Conservation (phyloP, 257 asterid species). For the Solanum chmielewskii region DNA sequence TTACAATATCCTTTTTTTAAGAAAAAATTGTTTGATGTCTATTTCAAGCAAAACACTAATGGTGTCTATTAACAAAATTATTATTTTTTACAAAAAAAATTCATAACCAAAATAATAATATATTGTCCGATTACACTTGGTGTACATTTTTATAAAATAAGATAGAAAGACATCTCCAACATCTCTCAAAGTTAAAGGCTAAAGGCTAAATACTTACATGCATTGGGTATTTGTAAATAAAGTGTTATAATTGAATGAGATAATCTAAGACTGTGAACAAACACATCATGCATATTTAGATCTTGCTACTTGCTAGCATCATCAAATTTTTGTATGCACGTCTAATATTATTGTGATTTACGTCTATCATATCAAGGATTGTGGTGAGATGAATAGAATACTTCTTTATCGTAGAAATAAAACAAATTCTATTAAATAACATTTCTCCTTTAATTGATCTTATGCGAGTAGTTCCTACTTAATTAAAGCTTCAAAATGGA, state of each 20-base stretch:
- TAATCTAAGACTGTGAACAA: no score
- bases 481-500: neutral
- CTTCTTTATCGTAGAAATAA: accelerated
- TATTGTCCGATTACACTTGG: neutral
- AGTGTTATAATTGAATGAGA: neutral
- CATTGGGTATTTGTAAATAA: neutral
- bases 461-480: neutral
- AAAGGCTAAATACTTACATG: neutral
- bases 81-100: neutral
- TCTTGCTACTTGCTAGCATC: neutral
- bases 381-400: neutral
- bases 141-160: no score
- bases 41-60: neutral
- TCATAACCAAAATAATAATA: neutral
- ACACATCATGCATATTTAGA: no score
- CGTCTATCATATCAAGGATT: neutral
- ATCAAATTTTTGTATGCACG: neutral
- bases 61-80: neutral
- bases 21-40: neutral
- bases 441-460: neutral
- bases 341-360: neutral
- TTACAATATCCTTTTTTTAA: no score
- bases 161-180: neutral
- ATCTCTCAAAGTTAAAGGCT: neutral
- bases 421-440: neutral